Conservation (phyloP, 1,139 yeast genomes). For the Geotrichum phurueaensis region DNA sequence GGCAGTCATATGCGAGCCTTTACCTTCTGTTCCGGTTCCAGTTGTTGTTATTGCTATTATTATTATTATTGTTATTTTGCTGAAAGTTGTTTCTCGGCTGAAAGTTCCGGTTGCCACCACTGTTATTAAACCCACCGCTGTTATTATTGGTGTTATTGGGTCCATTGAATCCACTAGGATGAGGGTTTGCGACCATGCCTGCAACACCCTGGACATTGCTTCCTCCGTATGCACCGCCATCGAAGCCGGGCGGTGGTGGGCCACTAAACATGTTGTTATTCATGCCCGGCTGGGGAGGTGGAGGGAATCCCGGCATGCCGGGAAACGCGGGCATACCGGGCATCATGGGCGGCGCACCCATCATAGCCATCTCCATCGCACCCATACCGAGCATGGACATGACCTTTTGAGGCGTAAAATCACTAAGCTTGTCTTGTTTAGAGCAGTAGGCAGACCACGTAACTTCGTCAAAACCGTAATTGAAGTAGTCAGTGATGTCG, state of each 20-base stretch:
- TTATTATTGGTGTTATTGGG: background rate
- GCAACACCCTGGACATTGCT: conserved; percentile 15
- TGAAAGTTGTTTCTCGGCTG: conserved; percentile 11
- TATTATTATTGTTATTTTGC: background rate
- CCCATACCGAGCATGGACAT: conserved; percentile 30
- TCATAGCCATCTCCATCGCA: conserved; percentile 26
- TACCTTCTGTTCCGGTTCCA: background rate
- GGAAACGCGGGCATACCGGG: conserved; percentile 34
- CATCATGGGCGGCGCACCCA: conserved; percentile 11
- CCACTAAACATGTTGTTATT: conserved; percentile 16
- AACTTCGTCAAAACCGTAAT: conserved; percentile 92
- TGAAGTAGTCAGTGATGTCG: conserved; percentile 87
- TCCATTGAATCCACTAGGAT: conserved; percentile 8
- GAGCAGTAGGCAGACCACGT: conserved; percentile 93
- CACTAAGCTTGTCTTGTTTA: conserved; percentile 78
- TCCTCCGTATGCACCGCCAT: conserved; percentile 16
- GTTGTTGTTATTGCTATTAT: background rate
- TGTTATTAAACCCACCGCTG: conserved; percentile 1
- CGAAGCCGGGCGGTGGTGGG: conserved; percentile 16
- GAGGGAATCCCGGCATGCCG: conserved; percentile 29
- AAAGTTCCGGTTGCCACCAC: conserved; percentile 1
- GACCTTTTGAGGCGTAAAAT: conserved; percentile 55
- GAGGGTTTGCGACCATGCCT: conserved; percentile 11
- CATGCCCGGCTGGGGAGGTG: conserved; percentile 26
- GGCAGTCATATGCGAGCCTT: background rate